phyloP scores from a whole-genome alignment of 768 basidiomycete species.

The Psilocybe sp. region DNA sequence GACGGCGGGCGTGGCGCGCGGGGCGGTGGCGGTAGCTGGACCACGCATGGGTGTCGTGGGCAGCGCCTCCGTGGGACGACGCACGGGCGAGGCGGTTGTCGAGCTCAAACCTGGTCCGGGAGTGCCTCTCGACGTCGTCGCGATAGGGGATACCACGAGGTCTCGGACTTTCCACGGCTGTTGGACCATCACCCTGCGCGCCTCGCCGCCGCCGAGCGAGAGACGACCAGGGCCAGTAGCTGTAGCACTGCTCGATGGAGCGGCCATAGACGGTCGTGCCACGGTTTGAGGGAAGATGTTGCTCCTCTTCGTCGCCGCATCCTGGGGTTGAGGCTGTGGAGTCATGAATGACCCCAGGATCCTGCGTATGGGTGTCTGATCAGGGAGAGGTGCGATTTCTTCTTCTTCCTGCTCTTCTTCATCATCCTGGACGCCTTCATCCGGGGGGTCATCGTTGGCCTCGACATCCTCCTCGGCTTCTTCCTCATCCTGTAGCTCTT shows the following conservation, averaged over 20 bases:
- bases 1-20: slow-evolving; percentile 19
- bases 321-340: slow-evolving; percentile 39
- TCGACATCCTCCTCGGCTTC: slow-evolving; percentile 10
- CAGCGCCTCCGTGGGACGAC: no score
- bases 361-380: slow-evolving; percentile 28
- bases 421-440: slow-evolving; percentile 14
- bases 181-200: slow-evolving; percentile 45
- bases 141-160: slow-evolving; percentile 39
- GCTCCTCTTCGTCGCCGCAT: slow-evolving; percentile 4
- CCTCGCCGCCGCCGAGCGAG: slow-evolving; percentile 46
- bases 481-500: slow-evolving; percentile 4
- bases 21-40: slow-evolving; percentile 1
- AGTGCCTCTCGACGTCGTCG: no score
- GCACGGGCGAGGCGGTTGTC: no score
- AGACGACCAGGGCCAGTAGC: slow-evolving; percentile 24
- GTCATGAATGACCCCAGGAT: slow-evolving; percentile 52
- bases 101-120: no score
- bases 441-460: slow-evolving; percentile 21
- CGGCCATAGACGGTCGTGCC: neutral
- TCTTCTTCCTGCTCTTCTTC: slow-evolving; percentile 17
- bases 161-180: slow-evolving; percentile 57
- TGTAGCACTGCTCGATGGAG: slow-evolving; percentile 3
- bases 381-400: slow-evolving; percentile 12
- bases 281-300: slow-evolving; percentile 11
- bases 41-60: neutral